Base-by-base conservation (phyloP, 2,329 filamentous ascomycete species). In the Celoporthe dispersa region DNA sequence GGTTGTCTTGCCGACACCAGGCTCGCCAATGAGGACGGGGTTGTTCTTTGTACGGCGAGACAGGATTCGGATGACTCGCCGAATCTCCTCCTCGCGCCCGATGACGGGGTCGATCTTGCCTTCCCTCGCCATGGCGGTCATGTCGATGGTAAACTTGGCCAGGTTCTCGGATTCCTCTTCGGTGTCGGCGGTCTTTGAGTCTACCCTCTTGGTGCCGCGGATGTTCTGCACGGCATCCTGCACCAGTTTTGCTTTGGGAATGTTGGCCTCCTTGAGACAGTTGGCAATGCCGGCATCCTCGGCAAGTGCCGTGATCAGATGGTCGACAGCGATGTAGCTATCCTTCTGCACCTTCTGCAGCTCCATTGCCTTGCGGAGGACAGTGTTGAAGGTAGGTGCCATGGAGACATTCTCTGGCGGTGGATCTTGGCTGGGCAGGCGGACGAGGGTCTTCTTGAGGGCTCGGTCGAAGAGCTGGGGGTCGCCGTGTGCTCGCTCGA, bases 61-160 rank as follows among this genome's bases (percentile, higher is more conserved):
- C 73, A 98, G 84, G 73, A 98, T 98, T 70, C 95, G 91, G 75
- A 98, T 90, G 33, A 97, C 94, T 77, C 95, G 88, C 77, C 95
- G 88, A 76, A 98, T 98, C 80, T 98, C 96, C 78, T 98, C 95
- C 80, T 98, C 95, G 82, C 95, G 89, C 57, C 95, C 95, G 81
- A 98, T 98, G 79, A 98, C 95, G 2, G 95, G 95, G 79, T 98
- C 95, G 70, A 98, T 94, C 83, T 98, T 98, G 79, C 97, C 97
- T 83, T 99, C 96, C 79, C 94, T 88, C 71, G 96, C 96, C 90
- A 98, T 91, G 64, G 93, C 87, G 14, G 96, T 99, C 94, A 99
- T 97, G 81, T 99, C 96, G 77, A 98, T 96, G 69, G 96, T 98
- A 82, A 98, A 99, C 78, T 98, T 99, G 84, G 94, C 93, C 71